Evolutionary conservation across 208 protist genomes (phyloP), one percentile per base, ranked within the genome.

Genomic region (Crithidia mellificae): DNA sequence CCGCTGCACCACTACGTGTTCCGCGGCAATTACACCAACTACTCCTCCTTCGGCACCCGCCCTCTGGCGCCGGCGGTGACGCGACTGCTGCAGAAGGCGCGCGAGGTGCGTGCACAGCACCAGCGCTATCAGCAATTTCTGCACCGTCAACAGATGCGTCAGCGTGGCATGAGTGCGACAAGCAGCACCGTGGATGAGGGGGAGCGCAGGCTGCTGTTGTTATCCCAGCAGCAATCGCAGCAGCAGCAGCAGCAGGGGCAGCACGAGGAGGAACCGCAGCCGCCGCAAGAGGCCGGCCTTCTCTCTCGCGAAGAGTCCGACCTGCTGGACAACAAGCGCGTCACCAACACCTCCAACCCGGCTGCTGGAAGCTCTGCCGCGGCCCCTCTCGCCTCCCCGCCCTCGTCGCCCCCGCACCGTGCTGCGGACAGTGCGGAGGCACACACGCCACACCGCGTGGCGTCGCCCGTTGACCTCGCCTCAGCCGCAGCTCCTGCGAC

Each of bases 11-110:
- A 84, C 64, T 74, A 77, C 29, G 63, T 84, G 15, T 62, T 83
- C 3, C 68, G 68, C 15, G 50, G 68, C 19, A 76, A 73, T 43
- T 87, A 80, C 30, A 52, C 50, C 14, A 87, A 87, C 71, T 87
- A 87, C 70, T 81, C 76, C 14, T 41, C 75, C 14, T 82, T 82
- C 27, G 82, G 74, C 39, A 80, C 51, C 3, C 74, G 82, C 6
- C 82, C 79, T 1, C 51, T 87, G 12, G 71, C 78, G 2, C 71
- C 69, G 0, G 54, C 46, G 0, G 22, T 87, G 24, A 20, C 34
- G 38, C 52, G 55, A 4, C 27, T 69, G 19, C 63, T 83, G 52
- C 55, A 67, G 32, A 54, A 44, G n/a, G 77, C 77, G 5, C 62
- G 57, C 11, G 9, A 14, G 1, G 57, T 73, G 53, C 67, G 47